Base-by-base conservation (phyloP, 2,329 filamentous ascomycete genomes). In the Trematosphaeria pertusa region DNA sequence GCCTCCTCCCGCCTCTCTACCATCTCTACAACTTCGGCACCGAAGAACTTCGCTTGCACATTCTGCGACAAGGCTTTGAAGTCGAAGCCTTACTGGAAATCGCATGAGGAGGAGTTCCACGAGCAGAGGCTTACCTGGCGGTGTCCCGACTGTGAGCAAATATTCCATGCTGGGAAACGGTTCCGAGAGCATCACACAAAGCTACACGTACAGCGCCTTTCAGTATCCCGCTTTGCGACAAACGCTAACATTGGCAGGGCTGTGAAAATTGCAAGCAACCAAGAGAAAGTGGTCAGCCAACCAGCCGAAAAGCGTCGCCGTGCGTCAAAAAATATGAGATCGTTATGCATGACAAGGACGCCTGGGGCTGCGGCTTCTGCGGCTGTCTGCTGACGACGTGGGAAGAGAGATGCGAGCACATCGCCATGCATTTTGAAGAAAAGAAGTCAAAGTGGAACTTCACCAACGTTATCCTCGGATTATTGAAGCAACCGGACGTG, bases 331-430 rank as follows among this genome's bases (percentile, higher is more conserved):
- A 68, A 45, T 69, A 69, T 48, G 67, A 71, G 41, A 69, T 69
- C n/a, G 67, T 71, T 42, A 78, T 84, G 50, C 79, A 79, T 50
- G 85, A 86, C 73, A 80, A 84, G 55, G 84, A 83, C 68, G 83
- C 85, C 30, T 88, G 84, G 81, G 85, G 84, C 1, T 88, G 85
- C 54, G 85, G 85, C 19, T 87, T 87, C 69, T 88, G 85, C 59
- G 84, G 81, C 3, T 81, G 80, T 12, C 76, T 87, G 32, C 78
- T 86, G 47, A 79, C 82, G 12, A 82, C 83, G 10, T 82, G 84
- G 54, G 84, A 87, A 62, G 83, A 85, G 43, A 82, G 87, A 59
- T 85, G 87, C 50, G 83, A 87, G 61, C 85, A 88, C 55, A 83
- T 88, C 24, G 84, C 84, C 15, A 75, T 79, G n/a, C 85, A 88